phyloP scores from a whole-genome alignment of 1,139 yeast genomes.

The Pichia sp. region DNA sequence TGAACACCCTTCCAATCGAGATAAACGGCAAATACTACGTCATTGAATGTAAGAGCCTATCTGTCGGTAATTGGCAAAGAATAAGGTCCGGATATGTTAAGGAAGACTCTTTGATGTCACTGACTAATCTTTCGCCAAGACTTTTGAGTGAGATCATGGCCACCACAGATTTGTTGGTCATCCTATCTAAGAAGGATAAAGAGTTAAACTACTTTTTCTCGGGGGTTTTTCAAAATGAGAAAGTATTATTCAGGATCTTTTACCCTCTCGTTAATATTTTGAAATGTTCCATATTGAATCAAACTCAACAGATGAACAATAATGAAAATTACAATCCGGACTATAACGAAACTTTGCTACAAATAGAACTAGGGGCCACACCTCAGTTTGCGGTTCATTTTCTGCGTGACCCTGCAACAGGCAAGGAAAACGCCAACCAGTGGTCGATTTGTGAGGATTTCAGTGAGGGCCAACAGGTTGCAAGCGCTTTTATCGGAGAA shows the following conservation, averaged over 20 bases:
- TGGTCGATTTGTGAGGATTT: slow-evolving; percentile 84
- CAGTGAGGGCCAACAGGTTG: slow-evolving; percentile 76
- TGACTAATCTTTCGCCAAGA: slow-evolving; percentile 62
- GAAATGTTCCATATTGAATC: slow-evolving; percentile 46
- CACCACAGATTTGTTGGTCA: slow-evolving; percentile 61
- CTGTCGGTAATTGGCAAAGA: slow-evolving; percentile 79
- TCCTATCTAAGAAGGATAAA: slow-evolving; percentile 61
- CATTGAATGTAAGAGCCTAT: slow-evolving; percentile 59
- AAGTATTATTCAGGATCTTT: slow-evolving; percentile 65
- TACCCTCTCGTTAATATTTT: slow-evolving; percentile 51
- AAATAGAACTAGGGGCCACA: slow-evolving; percentile 38
- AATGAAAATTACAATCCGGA: slow-evolving; percentile 8
- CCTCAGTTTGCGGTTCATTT: slow-evolving; percentile 78
- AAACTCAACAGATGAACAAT: slow-evolving; percentile 26
- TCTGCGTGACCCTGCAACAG: slow-evolving; percentile 40
- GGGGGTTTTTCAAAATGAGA: slow-evolving; percentile 61
- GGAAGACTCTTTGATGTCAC: slow-evolving; percentile 37
- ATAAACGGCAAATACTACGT: slow-evolving; percentile 64
- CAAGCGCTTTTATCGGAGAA: slow-evolving; percentile 56
- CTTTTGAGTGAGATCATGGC: slow-evolving; percentile 59
- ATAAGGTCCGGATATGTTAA: slow-evolving; percentile 57
- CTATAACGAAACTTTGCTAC: slow-evolving; percentile 23
- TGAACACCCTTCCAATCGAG: slow-evolving; percentile 41
- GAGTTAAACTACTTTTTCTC: slow-evolving; percentile 73
- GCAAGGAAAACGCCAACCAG: slow-evolving; percentile 49